Base-by-base conservation (phyloP, 306 rosid species). In the Cicer yamashitae region DNA sequence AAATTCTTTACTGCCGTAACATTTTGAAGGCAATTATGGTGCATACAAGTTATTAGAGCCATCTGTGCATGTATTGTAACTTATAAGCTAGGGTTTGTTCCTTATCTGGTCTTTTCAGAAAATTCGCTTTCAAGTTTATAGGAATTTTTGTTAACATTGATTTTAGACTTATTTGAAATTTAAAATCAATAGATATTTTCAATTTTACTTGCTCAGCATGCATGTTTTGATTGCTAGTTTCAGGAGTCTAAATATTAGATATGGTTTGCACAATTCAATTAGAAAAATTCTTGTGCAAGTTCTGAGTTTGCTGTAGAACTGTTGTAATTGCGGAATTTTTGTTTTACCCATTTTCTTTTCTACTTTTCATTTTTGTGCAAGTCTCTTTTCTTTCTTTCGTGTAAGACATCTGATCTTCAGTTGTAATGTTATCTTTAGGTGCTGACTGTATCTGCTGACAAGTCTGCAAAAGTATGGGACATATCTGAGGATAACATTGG, bases 391-490 rank as follows among this genome's bases (percentile, higher is more conserved):
- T 44, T 67, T 64, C 39, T 47, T 53, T 54, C 37, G 13, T 71
- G 44, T 20, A 43, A 69, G 62, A 61, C 38, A 68, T 65, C 85
- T 86, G 77, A 83, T 70, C 40, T 68, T 22, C 54, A 63, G 18
- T 74, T 77, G n/a, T 44, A 44, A 48, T 72, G 83, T 37, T 68
- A 62, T 79, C 61, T 71, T 63, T 68, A 94, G 99, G 94, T 92
- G 77, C 82, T 92, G 77, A 91, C 99, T 9, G 99, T 86, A 58
- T 94, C 99, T 76, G 99, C 99, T 71, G 97, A 94, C 86, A 94
- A 92, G 77, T 87, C 92, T 30, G 96, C 99, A 43, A 94, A 92
- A 76, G 78, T 92, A 47, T 94, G 99, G 99, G 92, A 87, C 82
- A 86, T 92, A 73, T 84, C 84, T 25, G 96, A 90, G 60, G 97